Base-by-base conservation (phyloP, 176 grass and related monocot species). In the Oryza glaberrima region DNA sequence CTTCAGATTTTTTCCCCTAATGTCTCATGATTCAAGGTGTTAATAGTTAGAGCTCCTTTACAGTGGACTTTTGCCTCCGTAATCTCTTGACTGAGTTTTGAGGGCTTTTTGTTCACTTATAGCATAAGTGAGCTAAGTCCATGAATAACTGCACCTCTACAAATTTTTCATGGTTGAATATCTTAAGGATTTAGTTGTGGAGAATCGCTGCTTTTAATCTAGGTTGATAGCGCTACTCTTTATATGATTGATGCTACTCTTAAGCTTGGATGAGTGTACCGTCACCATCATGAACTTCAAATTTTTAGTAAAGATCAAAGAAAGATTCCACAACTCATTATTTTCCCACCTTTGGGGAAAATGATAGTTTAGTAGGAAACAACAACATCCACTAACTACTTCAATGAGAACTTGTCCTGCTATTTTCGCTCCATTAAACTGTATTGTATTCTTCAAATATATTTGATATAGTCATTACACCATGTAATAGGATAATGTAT, bases 41-140 rank as follows among this genome's bases (percentile, higher is more conserved):
- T 47, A 65, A 44, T 78, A 78, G 11, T 26, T 65, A 65, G 16
- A 38, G 4, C 35, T 64, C 38, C 46, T 47, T 41, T 41, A 41
- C 40, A 41, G 1, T 41, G 40, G 40, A 47, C 11, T 47, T 78
- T 45, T 28, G 64, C 36, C 52, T 61, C 44, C 40, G 49, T 52
- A 52, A 15, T 41, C 40, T 52, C 10, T 77, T 41, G 19, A 15
- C 52, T 25, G 11, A 77, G 16, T 76, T 41, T 7, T 61, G 19
- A 77, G 75, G 10, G 11, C 7, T 77, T 77, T 61, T 11, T 61
- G 34, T 25, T 22, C 34, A 77, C 20, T 34, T 61, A 77, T 77
- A 77, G 34, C 73, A 72, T 38, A 38, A 38, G 36, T 38, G 36
- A 38, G 36, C 36, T 38, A 38, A 38, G 36, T 38, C 36, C 36